Conservation (phyloP, 2,329 filamentous ascomycete genomes). For the Hyphodiscus sp. region DNA sequence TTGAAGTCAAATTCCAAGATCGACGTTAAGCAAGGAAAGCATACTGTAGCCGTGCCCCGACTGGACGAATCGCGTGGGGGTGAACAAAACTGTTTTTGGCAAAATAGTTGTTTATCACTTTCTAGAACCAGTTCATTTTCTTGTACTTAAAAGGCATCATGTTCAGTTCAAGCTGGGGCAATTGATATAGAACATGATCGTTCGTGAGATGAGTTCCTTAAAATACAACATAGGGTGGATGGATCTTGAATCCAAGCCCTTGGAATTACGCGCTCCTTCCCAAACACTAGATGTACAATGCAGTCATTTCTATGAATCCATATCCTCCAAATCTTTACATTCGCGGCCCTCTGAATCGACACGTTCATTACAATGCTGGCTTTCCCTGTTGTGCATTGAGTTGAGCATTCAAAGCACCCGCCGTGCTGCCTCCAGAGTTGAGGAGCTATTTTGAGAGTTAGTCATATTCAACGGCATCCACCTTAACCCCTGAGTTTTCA, state of each 20-base stretch:
- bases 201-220: conserved; percentile 28
- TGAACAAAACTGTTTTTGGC: not conserved
- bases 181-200: conserved; percentile 8
- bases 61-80: not conserved
- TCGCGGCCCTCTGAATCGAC: conserved; percentile 5
- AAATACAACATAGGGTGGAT: conserved; percentile 26
- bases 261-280: conserved; percentile 17
- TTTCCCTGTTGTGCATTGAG: conserved; percentile 24
- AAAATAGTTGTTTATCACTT: not conserved
- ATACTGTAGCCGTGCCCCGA: not conserved
- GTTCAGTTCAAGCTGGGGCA: not conserved
- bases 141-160: not conserved
- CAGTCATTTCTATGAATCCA: conserved; percentile 12
- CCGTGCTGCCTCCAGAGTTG: conserved; percentile 15
- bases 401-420: conserved; percentile 23
- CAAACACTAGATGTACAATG: conserved; percentile 24
- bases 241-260: conserved; percentile 12
- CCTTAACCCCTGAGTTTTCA: not conserved
- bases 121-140: not conserved
- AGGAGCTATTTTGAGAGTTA: conserved; percentile 22
- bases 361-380: conserved; percentile 28
- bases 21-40: not conserved
- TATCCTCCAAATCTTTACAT: conserved; percentile 5
- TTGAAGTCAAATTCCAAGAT: not conserved
- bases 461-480: conserved; percentile 1